Conservation (phyloP, 2,329 filamentous ascomycete species). For the Colletotrichum plurivorum region DNA sequence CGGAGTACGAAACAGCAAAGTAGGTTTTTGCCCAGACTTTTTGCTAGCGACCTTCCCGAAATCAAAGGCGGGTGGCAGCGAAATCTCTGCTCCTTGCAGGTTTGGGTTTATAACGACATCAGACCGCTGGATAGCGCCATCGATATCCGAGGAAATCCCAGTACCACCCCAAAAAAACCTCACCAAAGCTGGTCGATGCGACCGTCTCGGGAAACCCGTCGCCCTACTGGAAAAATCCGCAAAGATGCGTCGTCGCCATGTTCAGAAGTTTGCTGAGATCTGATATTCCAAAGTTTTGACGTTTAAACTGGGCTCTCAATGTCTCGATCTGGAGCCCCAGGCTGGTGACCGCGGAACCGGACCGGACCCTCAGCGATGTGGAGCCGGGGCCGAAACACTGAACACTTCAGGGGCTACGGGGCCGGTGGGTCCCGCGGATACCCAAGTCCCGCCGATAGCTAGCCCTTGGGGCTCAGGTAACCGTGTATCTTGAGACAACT, state of each 20-base stretch:
- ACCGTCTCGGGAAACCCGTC: too few relatives aligned
- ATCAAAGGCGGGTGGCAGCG: neutral
- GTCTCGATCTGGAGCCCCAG: neutral
- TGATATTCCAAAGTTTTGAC: neutral
- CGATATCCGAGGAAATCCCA: slow-evolving; percentile 7
- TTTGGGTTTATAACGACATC: slow-evolving; percentile 38
- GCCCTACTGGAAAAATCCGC: neutral
- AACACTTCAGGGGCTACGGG: neutral
- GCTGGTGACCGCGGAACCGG: neutral
- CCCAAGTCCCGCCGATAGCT: neutral
- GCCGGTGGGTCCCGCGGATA: neutral
- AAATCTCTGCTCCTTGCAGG: slow-evolving; percentile 6
- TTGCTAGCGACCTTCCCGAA: neutral
- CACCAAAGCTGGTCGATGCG: neutral
- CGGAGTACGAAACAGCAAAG: neutral
- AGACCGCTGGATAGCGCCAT: slow-evolving; percentile 31
- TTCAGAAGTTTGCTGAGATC: neutral
- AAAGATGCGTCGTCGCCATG: neutral
- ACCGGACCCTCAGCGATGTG: slow-evolving; percentile 9
- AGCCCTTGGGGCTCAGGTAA: too few relatives aligned
- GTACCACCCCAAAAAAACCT: neutral
- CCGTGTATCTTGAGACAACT: too few relatives aligned
- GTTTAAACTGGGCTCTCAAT: neutral
- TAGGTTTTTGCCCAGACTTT: neutral
- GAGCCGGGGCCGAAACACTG: neutral